Evolutionary conservation across 2,329 filamentous ascomycete species (phyloP).

Genomic region (Ophiostoma angusticollis): DNA sequence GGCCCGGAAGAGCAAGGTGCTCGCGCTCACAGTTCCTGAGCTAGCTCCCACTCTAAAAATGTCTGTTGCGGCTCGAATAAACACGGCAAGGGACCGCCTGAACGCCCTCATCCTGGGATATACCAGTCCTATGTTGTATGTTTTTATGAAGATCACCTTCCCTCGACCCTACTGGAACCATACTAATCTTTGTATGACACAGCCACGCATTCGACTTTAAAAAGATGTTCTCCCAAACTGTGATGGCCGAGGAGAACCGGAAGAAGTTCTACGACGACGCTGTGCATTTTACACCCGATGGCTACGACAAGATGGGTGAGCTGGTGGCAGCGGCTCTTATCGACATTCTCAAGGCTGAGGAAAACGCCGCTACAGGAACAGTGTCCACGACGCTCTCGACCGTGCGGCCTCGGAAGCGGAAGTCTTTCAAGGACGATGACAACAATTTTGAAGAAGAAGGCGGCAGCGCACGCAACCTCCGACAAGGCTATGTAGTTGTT

Average conservation of each 20-base stretch:
- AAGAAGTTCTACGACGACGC: conserved; percentile 47
- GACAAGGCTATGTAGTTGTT: conserved; percentile 42
- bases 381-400: not conserved
- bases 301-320: conserved; percentile 51
- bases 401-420: conserved; percentile 8
- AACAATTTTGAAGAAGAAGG: conserved; percentile 36
- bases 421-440: conserved; percentile 26
- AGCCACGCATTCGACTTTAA: conserved; percentile 47
- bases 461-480: conserved; percentile 32
- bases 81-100: conserved; percentile 21
- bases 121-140: conserved; percentile 36
- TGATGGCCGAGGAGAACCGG: conserved; percentile 32
- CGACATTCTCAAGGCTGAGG: conserved; percentile 28
- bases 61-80: not conserved
- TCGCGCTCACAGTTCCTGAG: conserved; percentile 52
- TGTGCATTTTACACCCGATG: conserved; percentile 43
- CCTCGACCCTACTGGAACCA: not conserved
- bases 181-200: conserved; percentile 21
- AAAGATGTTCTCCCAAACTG: conserved; percentile 39
- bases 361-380: conserved; percentile 16
- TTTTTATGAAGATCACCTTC: not conserved
- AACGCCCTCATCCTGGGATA: conserved; percentile 41
- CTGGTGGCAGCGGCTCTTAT: conserved; percentile 41
- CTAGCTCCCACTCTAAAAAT: conserved; percentile 19
- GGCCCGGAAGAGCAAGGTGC: conserved; percentile 37